Conservation (phyloP, 441 rosid genomes). For the Pelargonium cotyledonis region DNA sequence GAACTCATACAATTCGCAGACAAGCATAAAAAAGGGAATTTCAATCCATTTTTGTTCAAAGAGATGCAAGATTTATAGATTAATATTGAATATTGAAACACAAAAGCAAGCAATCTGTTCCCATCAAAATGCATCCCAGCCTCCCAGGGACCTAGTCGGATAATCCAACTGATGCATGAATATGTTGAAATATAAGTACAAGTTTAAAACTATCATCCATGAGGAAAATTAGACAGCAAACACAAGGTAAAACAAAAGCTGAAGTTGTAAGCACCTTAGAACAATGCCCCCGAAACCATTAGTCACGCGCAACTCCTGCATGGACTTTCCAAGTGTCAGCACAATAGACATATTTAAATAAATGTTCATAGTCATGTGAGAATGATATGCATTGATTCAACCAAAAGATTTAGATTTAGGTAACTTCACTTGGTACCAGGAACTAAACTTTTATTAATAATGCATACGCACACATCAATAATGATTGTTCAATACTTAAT, state of each 20-base stretch:
- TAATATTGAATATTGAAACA: too few species aligned
- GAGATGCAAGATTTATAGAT: too few species aligned
- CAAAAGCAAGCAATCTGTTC: too few species aligned
- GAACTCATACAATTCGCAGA: neutral
- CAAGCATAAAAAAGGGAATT: neutral
- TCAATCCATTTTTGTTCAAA: neutral
- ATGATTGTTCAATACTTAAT: too few species aligned
- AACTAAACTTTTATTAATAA: too few species aligned
- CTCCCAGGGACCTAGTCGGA: neutral
- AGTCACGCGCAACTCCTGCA: conserved; percentile 82
- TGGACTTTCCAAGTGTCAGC: conserved; percentile 10
- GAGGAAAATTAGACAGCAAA: conserved; percentile 1
- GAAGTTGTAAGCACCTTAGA: conserved; percentile 49
- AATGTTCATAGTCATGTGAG: neutral
- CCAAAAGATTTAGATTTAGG: too few species aligned
- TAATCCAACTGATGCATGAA: neutral
- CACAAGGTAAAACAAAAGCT: conserved; percentile 9
- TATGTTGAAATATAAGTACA: neutral
- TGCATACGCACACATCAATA: too few species aligned
- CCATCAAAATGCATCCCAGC: too few species aligned
- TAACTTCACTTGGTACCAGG: too few species aligned
- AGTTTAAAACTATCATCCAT: neutral
- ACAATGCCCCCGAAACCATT: conserved; percentile 83
- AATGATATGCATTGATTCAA: too few species aligned
- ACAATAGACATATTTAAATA: neutral